phyloP scores from a whole-genome alignment of 164 flowering plant genomes.

The Vitis cinerea region DNA sequence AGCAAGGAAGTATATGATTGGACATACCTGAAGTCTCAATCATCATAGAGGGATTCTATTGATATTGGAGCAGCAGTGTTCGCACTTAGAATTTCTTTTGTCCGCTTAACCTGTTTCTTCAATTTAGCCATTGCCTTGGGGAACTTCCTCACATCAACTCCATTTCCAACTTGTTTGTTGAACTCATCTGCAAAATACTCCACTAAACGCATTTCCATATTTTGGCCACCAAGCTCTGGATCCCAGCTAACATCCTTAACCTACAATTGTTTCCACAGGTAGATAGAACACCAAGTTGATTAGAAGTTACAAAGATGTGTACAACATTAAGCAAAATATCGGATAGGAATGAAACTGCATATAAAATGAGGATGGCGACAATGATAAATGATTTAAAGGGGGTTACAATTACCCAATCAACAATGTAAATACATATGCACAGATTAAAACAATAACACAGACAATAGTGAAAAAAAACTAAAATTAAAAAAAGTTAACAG shows the following conservation, averaged over 20 bases:
- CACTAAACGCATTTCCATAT: conserved; percentile 83
- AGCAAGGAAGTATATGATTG: neutral
- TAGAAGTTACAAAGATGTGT: too few species aligned
- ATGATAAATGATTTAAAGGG: too few species aligned
- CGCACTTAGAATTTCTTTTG: conserved; percentile 97
- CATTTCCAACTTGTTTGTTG: conserved; percentile 81
- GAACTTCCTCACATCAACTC: conserved; percentile 80
- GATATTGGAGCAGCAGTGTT: conserved; percentile 91
- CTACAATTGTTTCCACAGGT: conserved; percentile 32
- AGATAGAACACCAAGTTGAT: too few species aligned
- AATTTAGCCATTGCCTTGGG: conserved; percentile 98
- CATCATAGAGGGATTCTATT: conserved; percentile 91
- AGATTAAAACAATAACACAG: too few species aligned
- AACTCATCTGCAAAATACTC: conserved; percentile 95
- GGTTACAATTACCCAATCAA: too few species aligned
- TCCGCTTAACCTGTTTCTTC: conserved; percentile 98
- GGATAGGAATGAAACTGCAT: too few species aligned
- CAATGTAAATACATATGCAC: too few species aligned
- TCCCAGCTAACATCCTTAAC: conserved; percentile 97
- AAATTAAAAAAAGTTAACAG: too few species aligned
- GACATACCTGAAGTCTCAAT: conserved; percentile 85
- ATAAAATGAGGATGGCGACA: too few species aligned
- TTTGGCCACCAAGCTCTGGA: conserved; percentile 90
- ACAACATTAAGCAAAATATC: too few species aligned
- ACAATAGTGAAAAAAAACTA: too few species aligned